These are phyloP conservation scores for Nitzschia sp. DNA, from an alignment of 108 stramenopile genomes.

Conservation along the genomic window DNA sequence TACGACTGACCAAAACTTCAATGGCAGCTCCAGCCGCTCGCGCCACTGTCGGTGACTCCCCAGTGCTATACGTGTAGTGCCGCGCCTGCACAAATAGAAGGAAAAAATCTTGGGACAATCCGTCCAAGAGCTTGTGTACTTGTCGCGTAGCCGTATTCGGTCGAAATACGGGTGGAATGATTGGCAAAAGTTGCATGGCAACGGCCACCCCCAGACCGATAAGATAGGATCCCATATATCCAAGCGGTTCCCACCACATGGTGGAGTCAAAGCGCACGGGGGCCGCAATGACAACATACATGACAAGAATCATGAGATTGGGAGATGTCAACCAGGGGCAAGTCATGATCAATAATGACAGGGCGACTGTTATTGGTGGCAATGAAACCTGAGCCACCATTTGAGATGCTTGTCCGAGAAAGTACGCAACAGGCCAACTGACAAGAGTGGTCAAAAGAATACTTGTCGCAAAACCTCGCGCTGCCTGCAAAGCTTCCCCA, in stretches of 20 bases:
- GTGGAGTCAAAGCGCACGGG: slow-evolving; percentile 13
- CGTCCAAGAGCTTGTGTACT: slow-evolving; percentile 17
- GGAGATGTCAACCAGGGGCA: slow-evolving; percentile 26
- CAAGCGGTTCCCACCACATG: slow-evolving; percentile 27
- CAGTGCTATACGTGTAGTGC: slow-evolving; percentile 30
- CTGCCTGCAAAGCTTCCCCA: slow-evolving; percentile 27
- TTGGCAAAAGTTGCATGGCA: slow-evolving; percentile 25
- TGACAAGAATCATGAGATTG: slow-evolving; percentile 33
- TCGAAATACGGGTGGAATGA: neutral
- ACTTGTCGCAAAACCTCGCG: slow-evolving; percentile 18
- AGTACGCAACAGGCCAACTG: slow-evolving; percentile 22
- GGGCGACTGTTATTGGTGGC: slow-evolving; percentile 4
- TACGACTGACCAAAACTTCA: slow-evolving; percentile 31
- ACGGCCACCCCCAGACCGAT: slow-evolving; percentile 40
- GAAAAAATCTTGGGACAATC: slow-evolving; percentile 23
- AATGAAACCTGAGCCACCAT: neutral
- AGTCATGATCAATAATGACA: slow-evolving; percentile 26
- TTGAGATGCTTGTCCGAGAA: neutral
- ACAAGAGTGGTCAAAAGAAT: slow-evolving; percentile 30
- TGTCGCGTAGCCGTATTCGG: slow-evolving; percentile 34
- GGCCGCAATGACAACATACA: slow-evolving; percentile 27
- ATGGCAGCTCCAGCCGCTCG: slow-evolving; percentile 37
- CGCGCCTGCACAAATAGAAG: slow-evolving; percentile 21
- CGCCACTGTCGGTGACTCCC: slow-evolving; percentile 20
- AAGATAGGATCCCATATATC: slow-evolving; percentile 27